Evolutionary conservation across 305 asterid genomes (phyloP).

Genomic region (Solanum hybrid): DNA sequence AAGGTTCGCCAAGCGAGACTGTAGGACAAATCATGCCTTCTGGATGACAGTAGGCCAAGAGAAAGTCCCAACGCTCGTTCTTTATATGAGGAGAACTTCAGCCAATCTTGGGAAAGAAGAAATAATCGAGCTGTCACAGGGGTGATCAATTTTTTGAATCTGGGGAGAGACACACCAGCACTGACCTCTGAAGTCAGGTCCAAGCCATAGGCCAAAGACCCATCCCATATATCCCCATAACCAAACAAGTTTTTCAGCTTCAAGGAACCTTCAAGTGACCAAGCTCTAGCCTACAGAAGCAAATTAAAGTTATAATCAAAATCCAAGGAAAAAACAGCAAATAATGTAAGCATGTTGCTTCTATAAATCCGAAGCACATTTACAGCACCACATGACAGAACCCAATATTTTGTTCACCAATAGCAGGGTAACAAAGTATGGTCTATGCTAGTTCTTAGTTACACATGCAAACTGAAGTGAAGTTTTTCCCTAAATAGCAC

Average conservation of each 20-base stretch:
- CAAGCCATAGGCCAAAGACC: slow-evolving; percentile 83
- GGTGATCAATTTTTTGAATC: slow-evolving; percentile 48
- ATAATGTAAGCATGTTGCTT: neutral
- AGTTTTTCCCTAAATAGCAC: neutral
- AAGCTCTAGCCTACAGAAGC: slow-evolving; percentile 71
- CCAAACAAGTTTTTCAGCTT: slow-evolving; percentile 81
- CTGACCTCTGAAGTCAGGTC: slow-evolving; percentile 72
- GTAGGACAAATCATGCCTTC: slow-evolving; percentile 73
- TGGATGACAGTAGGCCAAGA: slow-evolving; percentile 54
- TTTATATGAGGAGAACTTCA: slow-evolving; percentile 80
- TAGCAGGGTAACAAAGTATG: neutral
- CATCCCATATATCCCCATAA: slow-evolving; percentile 95
- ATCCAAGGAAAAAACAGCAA: neutral
- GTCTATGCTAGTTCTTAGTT: neutral
- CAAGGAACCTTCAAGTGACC: slow-evolving; percentile 69
- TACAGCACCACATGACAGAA: neutral
- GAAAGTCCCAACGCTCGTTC: slow-evolving; percentile 82
- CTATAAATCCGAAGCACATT: neutral
- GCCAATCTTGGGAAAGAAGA: slow-evolving; percentile 93
- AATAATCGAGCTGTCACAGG: slow-evolving; percentile 70
- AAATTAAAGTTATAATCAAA: slow-evolving; percentile 16
- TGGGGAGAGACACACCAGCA: slow-evolving; percentile 69
- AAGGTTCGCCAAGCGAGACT: slow-evolving; percentile 79
- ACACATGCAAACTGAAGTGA: neutral
- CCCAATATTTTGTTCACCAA: neutral